Conservation (phyloP, 345 rosid genomes). For the Pistacia atlantica region DNA sequence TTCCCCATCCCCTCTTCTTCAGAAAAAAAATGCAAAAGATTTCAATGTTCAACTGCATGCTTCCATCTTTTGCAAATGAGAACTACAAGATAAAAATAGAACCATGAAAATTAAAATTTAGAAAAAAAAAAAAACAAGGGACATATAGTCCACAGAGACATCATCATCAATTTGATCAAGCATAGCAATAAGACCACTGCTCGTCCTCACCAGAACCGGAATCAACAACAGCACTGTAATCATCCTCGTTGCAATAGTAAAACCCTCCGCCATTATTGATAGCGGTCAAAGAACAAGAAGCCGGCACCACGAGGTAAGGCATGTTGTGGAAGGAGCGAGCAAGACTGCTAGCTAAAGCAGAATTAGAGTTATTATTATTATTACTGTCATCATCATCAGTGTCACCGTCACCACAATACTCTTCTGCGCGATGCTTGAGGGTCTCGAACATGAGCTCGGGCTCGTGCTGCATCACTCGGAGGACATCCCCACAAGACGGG, state of each 20-base stretch:
- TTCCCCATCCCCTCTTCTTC: constrained; percentile 28
- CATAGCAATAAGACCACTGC: constrained; percentile 74
- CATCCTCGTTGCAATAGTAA: constrained; percentile 60
- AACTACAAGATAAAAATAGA: constrained; percentile 2
- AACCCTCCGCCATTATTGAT: constrained; percentile 54
- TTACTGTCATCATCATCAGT: constrained; percentile 28
- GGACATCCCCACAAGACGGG: constrained; percentile 84
- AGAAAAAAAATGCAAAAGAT: constrained; percentile 33
- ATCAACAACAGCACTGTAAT: constrained; percentile 34
- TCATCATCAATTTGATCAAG: constrained; percentile 33
- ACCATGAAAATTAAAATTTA: constrained; percentile 14
- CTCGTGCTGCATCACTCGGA: constrained; percentile 94
- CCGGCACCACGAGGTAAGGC: constrained; percentile 67
- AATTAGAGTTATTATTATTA: constrained; percentile 9
- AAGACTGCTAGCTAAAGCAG: constrained; percentile 54
- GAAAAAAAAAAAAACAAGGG: constrained; percentile 13
- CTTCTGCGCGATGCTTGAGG: constrained; percentile 85
- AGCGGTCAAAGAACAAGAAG: constrained; percentile 72
- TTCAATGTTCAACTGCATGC: constrained; percentile 6
- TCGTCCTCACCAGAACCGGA: constrained; percentile 53
- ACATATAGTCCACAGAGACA: constrained; percentile 14
- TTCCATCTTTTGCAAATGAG: constrained; percentile 21
- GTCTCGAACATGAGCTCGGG: constrained; percentile 96
- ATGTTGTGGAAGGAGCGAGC: constrained; percentile 77
- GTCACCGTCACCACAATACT: constrained; percentile 33